phyloP scores from a whole-genome alignment of 768 basidiomycete species.

The Rhizopogon vinicolor region DNA sequence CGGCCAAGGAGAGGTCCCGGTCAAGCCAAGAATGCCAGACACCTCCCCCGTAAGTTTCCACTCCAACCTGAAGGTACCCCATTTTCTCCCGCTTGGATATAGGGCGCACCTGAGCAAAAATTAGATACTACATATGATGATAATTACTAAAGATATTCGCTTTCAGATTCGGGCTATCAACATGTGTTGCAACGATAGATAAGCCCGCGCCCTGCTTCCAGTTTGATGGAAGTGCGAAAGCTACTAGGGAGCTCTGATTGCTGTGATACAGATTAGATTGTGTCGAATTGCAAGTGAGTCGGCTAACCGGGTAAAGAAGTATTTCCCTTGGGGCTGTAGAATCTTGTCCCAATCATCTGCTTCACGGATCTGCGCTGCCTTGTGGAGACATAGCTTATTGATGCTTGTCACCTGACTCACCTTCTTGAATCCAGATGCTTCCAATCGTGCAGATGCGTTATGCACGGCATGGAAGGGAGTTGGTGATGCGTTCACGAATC shows the following conservation, averaged over 20 bases:
- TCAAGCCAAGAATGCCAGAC: constrained; percentile 95
- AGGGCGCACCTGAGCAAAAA: constrained; percentile 58
- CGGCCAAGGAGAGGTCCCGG: constrained; percentile 84
- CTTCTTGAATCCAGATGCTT: constrained; percentile 74
- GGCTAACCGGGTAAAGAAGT: constrained; percentile 56
- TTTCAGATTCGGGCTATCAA: constrained; percentile 85
- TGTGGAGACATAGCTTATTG: not conserved
- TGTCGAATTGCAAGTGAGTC: not conserved
- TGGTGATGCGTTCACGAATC: constrained; percentile 87
- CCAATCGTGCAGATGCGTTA: constrained; percentile 59
- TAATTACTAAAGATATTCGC: constrained; percentile 25
- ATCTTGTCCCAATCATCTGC: constrained; percentile 46
- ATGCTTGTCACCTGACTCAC: constrained; percentile 25
- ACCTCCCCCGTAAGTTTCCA: constrained; percentile 83
- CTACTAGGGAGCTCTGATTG: constrained; percentile 72
- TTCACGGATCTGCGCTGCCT: constrained; percentile 37
- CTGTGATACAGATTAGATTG: constrained; percentile 31
- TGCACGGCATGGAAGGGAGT: constrained; percentile 93
- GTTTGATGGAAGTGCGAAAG: constrained; percentile 67
- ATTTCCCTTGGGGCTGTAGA: constrained; percentile 48
- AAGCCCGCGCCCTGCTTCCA: constrained; percentile 75
- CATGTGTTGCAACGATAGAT: constrained; percentile 88
- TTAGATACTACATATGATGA: constrained; percentile 7
- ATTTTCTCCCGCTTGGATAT: constrained; percentile 70
- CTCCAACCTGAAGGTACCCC: constrained; percentile 82